Percentiles rank a stretch among this genome's conserved stretches.
Conservation (phyloP, 768 basidiomycete genomes). For the Tremella yokohamensis region DNA sequence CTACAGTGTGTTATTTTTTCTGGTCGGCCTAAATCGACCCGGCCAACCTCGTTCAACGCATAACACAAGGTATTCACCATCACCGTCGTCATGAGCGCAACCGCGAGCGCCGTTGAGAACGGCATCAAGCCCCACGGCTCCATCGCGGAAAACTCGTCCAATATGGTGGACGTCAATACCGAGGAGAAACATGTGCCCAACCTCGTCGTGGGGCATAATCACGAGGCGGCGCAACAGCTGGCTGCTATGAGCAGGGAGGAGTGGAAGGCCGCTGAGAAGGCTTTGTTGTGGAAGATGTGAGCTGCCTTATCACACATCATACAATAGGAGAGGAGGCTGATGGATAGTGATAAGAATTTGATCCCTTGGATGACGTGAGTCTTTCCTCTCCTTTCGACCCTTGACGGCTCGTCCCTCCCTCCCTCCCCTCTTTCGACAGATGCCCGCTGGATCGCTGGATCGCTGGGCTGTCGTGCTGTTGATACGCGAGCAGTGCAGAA, state of each 20-base stretch:
- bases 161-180: neutral
- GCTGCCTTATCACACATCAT: neutral
- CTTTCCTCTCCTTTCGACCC: neutral
- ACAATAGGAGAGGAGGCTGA: neutral
- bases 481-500: too few species aligned
- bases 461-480: neutral
- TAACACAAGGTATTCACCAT: too few species aligned
- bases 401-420: constrained; percentile 7
- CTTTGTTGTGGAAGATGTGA: constrained; percentile 37
- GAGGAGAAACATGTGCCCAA: constrained; percentile 7
- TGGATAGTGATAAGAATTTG: constrained; percentile 29
- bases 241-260: constrained; percentile 40
- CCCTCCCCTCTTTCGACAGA: neutral
- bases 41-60: too few species aligned
- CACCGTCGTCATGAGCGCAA: too few species aligned
- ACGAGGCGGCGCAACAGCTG: constrained; percentile 28
- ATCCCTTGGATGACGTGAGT: constrained; percentile 51
- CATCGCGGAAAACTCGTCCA: too few species aligned
- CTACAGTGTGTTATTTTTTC: too few species aligned
- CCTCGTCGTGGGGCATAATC: constrained; percentile 31
- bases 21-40: too few species aligned
- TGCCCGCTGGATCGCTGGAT: neutral
- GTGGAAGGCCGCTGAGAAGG: constrained; percentile 35
- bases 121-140: too few species aligned
- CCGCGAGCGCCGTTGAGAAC: too few species aligned